phyloP scores from a whole-genome alignment of 1,284 basidiomycete species.

The Malassezia equina region DNA sequence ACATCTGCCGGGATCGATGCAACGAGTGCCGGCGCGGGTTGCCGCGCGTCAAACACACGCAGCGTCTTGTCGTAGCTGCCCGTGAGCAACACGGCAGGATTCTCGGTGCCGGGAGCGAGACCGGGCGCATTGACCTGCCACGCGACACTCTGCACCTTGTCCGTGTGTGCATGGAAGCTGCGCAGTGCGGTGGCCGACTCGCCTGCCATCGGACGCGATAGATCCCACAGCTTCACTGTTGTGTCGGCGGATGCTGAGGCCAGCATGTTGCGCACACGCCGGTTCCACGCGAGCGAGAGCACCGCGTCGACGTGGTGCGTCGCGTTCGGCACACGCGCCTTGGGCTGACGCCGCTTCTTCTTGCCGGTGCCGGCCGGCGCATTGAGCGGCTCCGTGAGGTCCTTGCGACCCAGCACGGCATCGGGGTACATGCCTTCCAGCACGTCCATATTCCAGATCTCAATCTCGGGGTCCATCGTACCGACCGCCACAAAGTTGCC shows the following conservation, averaged over 20 bases:
- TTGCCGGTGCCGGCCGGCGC: conserved; percentile 42
- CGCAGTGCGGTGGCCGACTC: conserved; percentile 57
- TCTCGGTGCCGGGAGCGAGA: conserved; percentile 15
- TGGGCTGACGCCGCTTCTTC: conserved; percentile 69
- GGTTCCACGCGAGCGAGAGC: conserved; percentile 84
- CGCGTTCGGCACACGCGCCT: conserved; percentile 59
- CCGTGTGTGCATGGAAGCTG: conserved; percentile 72
- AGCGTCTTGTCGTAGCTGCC: conserved; percentile 91
- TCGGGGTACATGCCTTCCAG: conserved; percentile 91
- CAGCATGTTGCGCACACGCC: conserved; percentile 72
- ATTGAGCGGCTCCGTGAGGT: conserved; percentile 27
- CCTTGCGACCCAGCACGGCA: conserved; percentile 76
- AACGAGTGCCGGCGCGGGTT: conserved; percentile 66
- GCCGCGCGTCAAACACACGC: conserved; percentile 79
- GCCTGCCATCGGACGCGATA: conserved; percentile 58
- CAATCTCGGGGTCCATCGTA: conserved; percentile 93
- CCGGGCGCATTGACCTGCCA: conserved; percentile 60
- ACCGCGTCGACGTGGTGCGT: conserved; percentile 86
- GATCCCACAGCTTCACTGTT: conserved; percentile 96
- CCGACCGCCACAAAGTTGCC: conserved; percentile 95
- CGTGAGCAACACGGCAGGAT: conserved; percentile 77
- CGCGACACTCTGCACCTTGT: conserved; percentile 94
- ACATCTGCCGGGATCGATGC: conserved; percentile 77
- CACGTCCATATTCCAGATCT: conserved; percentile 92
- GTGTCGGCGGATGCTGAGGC: conserved; percentile 85